These are phyloP conservation scores for Fusarium nematophilum DNA, from an alignment of 2,329 filamentous ascomycete genomes.

Conservation along the genomic window DNA sequence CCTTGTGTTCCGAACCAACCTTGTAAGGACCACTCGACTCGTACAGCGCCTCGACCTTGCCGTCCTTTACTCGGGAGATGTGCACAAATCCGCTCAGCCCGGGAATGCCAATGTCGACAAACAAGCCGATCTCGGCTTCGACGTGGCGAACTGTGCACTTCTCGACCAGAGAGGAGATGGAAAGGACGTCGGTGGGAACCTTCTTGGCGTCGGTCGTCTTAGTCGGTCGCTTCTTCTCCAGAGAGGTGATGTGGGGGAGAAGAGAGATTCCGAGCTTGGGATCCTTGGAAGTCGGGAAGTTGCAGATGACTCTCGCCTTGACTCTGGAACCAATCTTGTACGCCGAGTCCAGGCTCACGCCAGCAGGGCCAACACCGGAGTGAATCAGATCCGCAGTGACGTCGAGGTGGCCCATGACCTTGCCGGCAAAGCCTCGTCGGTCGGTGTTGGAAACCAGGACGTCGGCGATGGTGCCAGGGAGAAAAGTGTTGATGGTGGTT, in stretches of 20 bases:
- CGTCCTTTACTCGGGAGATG: constrained; percentile 91
- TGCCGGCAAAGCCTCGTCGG: constrained; percentile 81
- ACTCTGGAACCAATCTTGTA: constrained; percentile 87
- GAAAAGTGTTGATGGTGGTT: constrained; percentile 87
- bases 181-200: constrained; percentile 68
- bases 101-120: constrained; percentile 72
- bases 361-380: constrained; percentile 78
- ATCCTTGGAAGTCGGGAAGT: constrained; percentile 80
- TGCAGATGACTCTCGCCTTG: constrained; percentile 88
- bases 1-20: constrained; percentile 80
- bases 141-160: constrained; percentile 84
- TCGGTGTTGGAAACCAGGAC: constrained; percentile 83
- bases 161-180: constrained; percentile 80
- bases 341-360: constrained; percentile 77
- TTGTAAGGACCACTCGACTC: constrained; percentile 82
- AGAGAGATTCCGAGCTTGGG: constrained; percentile 90
- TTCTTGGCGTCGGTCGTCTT: constrained; percentile 53
- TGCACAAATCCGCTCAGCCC: constrained; percentile 90
- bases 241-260: constrained; percentile 81
- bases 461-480: constrained; percentile 92
- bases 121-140: constrained; percentile 83
- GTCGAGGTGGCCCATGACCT: constrained; percentile 91
- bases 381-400: constrained; percentile 92
- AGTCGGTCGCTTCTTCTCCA: constrained; percentile 60
- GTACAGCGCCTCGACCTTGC: constrained; percentile 86